A percentile compares a stretch with the other conserved stretches of the same genome.
Conservation (phyloP, 208 protist species). For the Wallacemonas sp. region DNA sequence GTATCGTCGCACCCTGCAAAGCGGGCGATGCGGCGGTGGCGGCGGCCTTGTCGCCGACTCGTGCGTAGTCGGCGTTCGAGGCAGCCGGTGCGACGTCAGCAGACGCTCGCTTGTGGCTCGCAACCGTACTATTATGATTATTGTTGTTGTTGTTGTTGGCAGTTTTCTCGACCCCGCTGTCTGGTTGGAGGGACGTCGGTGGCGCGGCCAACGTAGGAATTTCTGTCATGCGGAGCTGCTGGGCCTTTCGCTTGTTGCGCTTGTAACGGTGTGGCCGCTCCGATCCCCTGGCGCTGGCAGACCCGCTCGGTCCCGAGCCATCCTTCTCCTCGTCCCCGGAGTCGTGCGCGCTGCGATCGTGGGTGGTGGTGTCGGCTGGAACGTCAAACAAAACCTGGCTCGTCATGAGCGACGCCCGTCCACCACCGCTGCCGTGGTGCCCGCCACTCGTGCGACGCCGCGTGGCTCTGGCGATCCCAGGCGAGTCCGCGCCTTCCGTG, state of each 20-base stretch:
- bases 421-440: neutral
- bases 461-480: neutral
- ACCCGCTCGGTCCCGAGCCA: neutral
- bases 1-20: neutral
- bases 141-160: neutral
- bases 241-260: neutral
- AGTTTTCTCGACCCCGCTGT: neutral
- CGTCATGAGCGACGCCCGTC: conserved; percentile 10
- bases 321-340: too few relatives aligned
- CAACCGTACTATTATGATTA: too few relatives aligned
- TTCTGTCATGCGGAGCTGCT: conserved; percentile 9
- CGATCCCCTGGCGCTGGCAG: neutral
- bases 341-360: too few relatives aligned
- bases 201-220: neutral
- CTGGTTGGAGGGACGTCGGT: too few relatives aligned
- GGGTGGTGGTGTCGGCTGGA: too few relatives aligned
- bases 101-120: neutral
- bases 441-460: neutral
- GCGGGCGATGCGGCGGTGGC: neutral
- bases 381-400: conserved; percentile 5
- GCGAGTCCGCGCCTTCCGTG: neutral
- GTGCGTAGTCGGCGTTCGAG: neutral
- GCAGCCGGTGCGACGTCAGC: neutral
- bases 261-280: conserved; percentile 11
- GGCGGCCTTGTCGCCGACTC: neutral